Evolutionary conservation across 305 asterid genomes (phyloP), one percentile per base, ranked within the genome.

Genomic region (Solanum chacoense): DNA sequence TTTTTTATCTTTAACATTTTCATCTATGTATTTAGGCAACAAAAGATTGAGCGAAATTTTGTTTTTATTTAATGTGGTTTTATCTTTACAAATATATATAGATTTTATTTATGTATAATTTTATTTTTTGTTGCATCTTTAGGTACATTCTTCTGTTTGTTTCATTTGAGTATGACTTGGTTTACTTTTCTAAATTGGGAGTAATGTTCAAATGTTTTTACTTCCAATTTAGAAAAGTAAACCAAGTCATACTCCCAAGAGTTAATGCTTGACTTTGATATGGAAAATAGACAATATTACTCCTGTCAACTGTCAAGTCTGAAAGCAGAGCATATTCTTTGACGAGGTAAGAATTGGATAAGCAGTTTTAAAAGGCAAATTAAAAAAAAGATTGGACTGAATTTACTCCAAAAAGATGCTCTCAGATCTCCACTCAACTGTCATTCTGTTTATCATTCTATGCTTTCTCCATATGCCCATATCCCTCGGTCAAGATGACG

Each of bases 401-500:
- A 29, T 7, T 42, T 42, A 3, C 69, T 42, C 36, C 22, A 42
- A 80, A 42, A 80, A 29, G 37, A 80, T 80, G 85, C 14, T 55
- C 67, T 55, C 67, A 55, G 24, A 55, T 55, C 24, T 55, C 67
- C 67, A 16, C 7, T 28, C 85, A 42, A 80, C 85, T 26, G 69
- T 80, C 20, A 16, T 42, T 29, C 26, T 26, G 67, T 42, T 80
- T 80, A 28, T 28, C 85, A 80, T 80, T 42, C 67, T 40, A 40
- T 10, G 24, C 26, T 22, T 40, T 80, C 69, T 77, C 79, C 81
- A 85, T 18, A 63, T 85, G 29, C 89, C 72, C 12, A 3, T 11
- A 24, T 42, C 84, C 28, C 8, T 89, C 12, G 81, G 94, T 79
- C 94, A 92, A 91, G 72, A 85, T 59, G 55, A 87, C 50, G n/a